Conservation (phyloP, 208 protist genomes). For the Acanthamoeba healyi region DNA sequence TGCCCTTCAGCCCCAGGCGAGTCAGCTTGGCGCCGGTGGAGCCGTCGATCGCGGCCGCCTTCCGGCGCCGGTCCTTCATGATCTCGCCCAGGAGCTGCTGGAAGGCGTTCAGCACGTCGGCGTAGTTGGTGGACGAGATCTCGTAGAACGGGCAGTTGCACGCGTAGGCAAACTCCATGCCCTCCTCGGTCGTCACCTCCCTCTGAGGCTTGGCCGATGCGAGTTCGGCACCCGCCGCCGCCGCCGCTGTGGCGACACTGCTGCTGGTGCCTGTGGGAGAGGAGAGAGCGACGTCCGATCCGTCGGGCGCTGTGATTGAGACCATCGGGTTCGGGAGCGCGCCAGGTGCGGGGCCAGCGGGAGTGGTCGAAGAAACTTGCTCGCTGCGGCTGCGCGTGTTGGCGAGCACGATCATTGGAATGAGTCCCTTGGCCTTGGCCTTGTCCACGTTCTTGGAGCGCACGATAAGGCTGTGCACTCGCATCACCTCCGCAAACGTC, state of each 20-base stretch:
- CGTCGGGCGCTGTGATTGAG: too few relatives aligned
- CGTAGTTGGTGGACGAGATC: background rate
- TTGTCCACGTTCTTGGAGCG: conserved; percentile 45
- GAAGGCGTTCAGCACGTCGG: conserved; percentile 47
- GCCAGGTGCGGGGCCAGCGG: background rate
- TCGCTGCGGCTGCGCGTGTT: background rate
- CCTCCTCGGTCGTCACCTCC: conserved; percentile 30
- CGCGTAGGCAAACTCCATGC: conserved; percentile 22
- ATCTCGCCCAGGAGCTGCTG: conserved; percentile 51
- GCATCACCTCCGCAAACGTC: conserved; percentile 24
- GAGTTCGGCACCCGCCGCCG: too few relatives aligned
- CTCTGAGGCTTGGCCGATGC: background rate
- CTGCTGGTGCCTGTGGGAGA: too few relatives aligned
- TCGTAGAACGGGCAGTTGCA: conserved; percentile 60
- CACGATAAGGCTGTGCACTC: conserved; percentile 11
- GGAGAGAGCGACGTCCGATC: too few relatives aligned
- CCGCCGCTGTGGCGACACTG: too few relatives aligned
- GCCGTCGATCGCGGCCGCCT: background rate
- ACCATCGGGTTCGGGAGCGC: background rate
- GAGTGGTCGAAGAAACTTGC: background rate
- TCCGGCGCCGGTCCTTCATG: background rate
- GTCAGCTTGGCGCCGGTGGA: background rate
- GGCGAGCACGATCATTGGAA: conserved; percentile 40
- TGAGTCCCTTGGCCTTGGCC: conserved; percentile 8
- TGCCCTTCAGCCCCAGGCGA: background rate